These are phyloP conservation scores for Pseudocercospora eumusae DNA, from an alignment of 2,329 filamentous ascomycete genomes.

Conservation along the genomic window DNA sequence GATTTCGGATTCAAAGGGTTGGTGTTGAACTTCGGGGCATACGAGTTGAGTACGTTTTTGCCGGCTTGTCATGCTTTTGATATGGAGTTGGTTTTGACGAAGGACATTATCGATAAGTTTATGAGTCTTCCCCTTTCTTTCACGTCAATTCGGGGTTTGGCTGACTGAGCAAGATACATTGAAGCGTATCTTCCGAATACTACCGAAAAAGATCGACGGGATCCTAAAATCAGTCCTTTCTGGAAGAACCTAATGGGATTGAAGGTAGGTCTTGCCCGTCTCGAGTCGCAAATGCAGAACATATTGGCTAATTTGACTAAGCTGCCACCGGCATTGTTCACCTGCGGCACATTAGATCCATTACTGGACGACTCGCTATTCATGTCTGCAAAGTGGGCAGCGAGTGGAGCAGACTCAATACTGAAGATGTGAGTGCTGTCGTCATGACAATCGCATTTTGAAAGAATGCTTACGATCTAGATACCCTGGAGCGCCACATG, in stretches of 20 bases:
- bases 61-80: slow-evolving; percentile 47
- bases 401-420: slow-evolving; percentile 53
- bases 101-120: slow-evolving; percentile 47
- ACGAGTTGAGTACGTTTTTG: slow-evolving; percentile 50
- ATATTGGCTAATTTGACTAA: slow-evolving; percentile 18
- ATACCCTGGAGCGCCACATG: slow-evolving; percentile 53
- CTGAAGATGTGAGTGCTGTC: slow-evolving; percentile 47
- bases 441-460: background rate
- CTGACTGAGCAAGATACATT: slow-evolving; percentile 42
- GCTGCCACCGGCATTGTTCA: slow-evolving; percentile 58
- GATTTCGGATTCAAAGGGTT: slow-evolving; percentile 52
- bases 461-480: slow-evolving; percentile 12
- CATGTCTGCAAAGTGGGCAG: slow-evolving; percentile 58
- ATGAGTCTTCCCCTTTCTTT: slow-evolving; percentile 21
- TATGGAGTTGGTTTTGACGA: slow-evolving; percentile 48
- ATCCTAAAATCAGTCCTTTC: slow-evolving; percentile 53
- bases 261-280: slow-evolving; percentile 21
- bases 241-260: slow-evolving; percentile 49
- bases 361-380: slow-evolving; percentile 56
- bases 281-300: background rate
- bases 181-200: slow-evolving; percentile 50
- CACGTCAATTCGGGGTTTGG: background rate
- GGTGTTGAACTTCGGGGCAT: slow-evolving; percentile 57
- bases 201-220: slow-evolving; percentile 44
- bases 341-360: slow-evolving; percentile 57